Conservation (phyloP, 2,329 filamentous ascomycete genomes). For the Microdochium bolleyi region DNA sequence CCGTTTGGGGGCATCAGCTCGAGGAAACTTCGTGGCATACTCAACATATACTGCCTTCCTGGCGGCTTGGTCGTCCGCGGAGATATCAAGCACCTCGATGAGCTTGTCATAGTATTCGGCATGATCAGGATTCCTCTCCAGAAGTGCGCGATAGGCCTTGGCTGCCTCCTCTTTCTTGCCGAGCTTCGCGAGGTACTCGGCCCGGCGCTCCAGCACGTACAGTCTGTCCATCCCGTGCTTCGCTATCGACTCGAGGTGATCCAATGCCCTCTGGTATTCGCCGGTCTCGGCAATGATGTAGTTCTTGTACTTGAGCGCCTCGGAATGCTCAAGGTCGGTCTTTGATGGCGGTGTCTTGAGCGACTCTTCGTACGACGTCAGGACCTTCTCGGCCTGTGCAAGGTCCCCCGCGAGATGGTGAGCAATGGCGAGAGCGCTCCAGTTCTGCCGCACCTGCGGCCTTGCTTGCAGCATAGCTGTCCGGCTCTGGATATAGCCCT, state of each 20-base stretch:
- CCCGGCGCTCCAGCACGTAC: constrained; percentile 76
- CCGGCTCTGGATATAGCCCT: constrained; percentile 86
- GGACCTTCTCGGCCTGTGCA: constrained; percentile 77
- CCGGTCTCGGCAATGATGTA: constrained; percentile 85
- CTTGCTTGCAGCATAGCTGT: constrained; percentile 79
- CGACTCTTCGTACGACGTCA: constrained; percentile 90
- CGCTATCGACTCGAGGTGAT: constrained; percentile 72
- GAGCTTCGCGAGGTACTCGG: constrained; percentile 74
- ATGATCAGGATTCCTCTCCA: constrained; percentile 85
- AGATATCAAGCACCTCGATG: constrained; percentile 58
- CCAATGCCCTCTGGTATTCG: constrained; percentile 72
- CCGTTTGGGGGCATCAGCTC: constrained; percentile 76
- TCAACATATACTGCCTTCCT: constrained; percentile 72
- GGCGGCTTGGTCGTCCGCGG: constrained; percentile 50
- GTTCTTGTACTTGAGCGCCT: constrained; percentile 94
- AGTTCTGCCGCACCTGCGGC: constrained; percentile 79
- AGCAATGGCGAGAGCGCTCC: constrained; percentile 94
- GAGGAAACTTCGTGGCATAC: constrained; percentile 72
- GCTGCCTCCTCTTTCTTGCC: constrained; percentile 72
- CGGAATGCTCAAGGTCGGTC: constrained; percentile 83
- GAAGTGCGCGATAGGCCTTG: constrained; percentile 68
- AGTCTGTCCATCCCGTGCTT: constrained; percentile 78
- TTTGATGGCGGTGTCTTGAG: constrained; percentile 72
- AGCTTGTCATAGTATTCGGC: constrained; percentile 78
- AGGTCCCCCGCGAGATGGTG: constrained; percentile 86